These are phyloP conservation scores for Luffa acutangula DNA, from an alignment of 306 rosid species.

Conservation along the genomic window DNA sequence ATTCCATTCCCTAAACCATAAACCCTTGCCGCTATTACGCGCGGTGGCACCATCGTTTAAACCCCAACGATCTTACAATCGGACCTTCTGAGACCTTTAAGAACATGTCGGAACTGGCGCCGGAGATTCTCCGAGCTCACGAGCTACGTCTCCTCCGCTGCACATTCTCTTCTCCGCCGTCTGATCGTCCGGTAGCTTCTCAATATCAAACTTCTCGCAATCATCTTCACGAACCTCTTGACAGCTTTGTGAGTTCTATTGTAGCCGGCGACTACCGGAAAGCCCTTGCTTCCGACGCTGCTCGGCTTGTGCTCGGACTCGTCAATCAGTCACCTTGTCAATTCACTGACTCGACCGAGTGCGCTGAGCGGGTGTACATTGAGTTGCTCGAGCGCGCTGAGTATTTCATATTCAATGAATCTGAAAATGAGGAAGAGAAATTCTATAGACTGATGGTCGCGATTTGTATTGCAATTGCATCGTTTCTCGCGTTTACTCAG, in stretches of 20 bases:
- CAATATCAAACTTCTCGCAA: background rate
- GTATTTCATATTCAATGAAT: slow-evolving; percentile 28
- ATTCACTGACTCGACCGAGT: slow-evolving; percentile 21
- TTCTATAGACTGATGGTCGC: slow-evolving; percentile 31
- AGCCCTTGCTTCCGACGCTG: slow-evolving; percentile 44
- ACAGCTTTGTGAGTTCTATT: slow-evolving; percentile 35
- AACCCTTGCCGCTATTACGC: background rate
- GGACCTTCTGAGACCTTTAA: background rate
- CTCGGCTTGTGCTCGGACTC: slow-evolving; percentile 30
- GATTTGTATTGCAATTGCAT: slow-evolving; percentile 53
- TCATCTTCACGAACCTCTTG: slow-evolving; percentile 20
- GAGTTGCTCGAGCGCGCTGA: slow-evolving; percentile 47
- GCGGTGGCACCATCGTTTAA: background rate
- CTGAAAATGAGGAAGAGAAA: slow-evolving; percentile 25
- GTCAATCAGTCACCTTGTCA: slow-evolving; percentile 12
- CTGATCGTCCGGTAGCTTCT: slow-evolving; percentile 5
- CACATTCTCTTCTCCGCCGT: slow-evolving; percentile 29
- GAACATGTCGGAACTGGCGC: background rate
- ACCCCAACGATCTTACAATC: background rate
- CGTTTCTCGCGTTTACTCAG: slow-evolving; percentile 57
- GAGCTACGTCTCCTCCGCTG: slow-evolving; percentile 83
- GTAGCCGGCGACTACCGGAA: slow-evolving; percentile 46
- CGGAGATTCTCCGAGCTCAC: slow-evolving; percentile 25
- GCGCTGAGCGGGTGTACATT: slow-evolving; percentile 45
- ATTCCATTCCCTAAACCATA: background rate